phyloP scores from a whole-genome alignment of 108 stramenopile species.

The Skeletonema marinoi region DNA sequence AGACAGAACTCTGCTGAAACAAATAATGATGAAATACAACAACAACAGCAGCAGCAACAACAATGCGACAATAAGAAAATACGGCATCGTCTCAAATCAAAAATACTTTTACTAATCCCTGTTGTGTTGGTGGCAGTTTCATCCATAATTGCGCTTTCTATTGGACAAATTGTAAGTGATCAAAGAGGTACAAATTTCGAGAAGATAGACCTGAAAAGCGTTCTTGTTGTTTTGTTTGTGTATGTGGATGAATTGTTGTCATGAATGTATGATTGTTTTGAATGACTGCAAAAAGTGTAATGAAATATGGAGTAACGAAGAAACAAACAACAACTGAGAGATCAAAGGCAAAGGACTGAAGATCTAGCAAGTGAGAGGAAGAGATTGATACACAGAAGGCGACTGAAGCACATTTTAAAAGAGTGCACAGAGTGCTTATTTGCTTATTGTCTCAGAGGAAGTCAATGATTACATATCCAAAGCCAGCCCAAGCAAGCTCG shows the following conservation, averaged over 20 bases:
- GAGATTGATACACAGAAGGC: too few relatives aligned
- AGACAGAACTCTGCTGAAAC: not conserved
- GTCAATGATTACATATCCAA: too few relatives aligned
- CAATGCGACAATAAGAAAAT: not conserved
- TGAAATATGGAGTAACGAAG: not conserved
- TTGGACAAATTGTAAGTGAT: constrained; percentile 2
- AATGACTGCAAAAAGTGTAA: not conserved
- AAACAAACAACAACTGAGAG: not conserved
- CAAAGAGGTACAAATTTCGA: not conserved
- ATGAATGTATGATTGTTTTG: not conserved
- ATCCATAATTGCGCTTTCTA: not conserved
- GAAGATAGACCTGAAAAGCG: not conserved
- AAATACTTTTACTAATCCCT: not conserved
- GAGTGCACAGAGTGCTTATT: too few relatives aligned
- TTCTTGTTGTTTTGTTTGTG: not conserved
- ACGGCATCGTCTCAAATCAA: not conserved
- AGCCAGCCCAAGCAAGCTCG: too few relatives aligned
- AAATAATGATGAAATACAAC: not conserved
- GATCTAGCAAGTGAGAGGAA: too few relatives aligned
- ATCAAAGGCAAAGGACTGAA: too few relatives aligned
- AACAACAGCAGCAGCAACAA: not conserved
- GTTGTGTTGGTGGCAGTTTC: not conserved
- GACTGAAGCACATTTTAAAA: too few relatives aligned
- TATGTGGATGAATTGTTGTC: not conserved
- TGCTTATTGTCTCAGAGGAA: too few relatives aligned